Base-by-base conservation (phyloP, 2,329 filamentous ascomycete species). In the Aphanocladium album region DNA sequence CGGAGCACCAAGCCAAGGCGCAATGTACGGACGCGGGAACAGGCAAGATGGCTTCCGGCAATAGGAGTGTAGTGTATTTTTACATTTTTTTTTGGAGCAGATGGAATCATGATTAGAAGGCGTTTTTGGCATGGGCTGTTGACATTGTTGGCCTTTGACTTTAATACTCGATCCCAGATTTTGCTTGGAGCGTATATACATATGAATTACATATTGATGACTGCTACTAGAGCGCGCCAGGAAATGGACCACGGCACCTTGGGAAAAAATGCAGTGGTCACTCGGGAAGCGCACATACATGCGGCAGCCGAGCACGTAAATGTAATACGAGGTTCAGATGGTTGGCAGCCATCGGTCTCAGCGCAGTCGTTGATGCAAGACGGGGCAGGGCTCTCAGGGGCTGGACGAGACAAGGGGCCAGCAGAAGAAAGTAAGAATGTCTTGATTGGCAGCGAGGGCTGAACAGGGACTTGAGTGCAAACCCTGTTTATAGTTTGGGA, bases 11-110 rank as follows among this genome's bases (percentile, higher is more conserved):
- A 41, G 17, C 11, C 50, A 25, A 33, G 50, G 54, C 19, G 16
- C 49, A 11, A 14, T 35, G 47, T 60, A 60, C 21, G 50, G 57
- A 11, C 57, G 49, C 12, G 57, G 50, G 37, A 60, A 37, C n/a
- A 21, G 45, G 50, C 41, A 52, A 33, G 57, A 60, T 12, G 23
- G 39, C 1, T 60, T 60, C 46, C 57, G 41, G 19, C 47, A 54
- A 54, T 49, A 14, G 33, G 33, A 7, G 2, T 21, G 12, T 16
- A 35, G 16, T 49, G 43, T 39, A 54, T 25, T 37, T 23, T 7
- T 37, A 51, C 5, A 12, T 47, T 6, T 21, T 16, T 39, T 27
- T 45, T 19, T 17, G 8, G 11, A 16, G 27, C 25, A 30, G 43
- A 47, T 33, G 37, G 27, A 49, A 23, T 25, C 23, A 17, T 19